Conservation (phyloP, 169 alveolate species). For the Ichthyophthirius multifiliis region DNA sequence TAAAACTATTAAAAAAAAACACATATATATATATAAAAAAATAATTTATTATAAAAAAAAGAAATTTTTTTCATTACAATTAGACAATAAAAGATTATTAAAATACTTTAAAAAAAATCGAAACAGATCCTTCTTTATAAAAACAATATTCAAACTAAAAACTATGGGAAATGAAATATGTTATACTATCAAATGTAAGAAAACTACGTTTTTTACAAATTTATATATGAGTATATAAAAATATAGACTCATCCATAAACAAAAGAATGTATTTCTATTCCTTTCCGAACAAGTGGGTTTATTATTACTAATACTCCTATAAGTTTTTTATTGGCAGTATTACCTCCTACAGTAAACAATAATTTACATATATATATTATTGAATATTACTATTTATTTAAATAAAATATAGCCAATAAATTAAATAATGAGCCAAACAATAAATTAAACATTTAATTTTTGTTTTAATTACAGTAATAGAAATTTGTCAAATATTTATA, state of each 20-base stretch:
- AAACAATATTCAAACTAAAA: constrained; percentile 6
- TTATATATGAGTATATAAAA: neutral
- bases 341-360: constrained; percentile 37
- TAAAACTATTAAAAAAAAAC: too few species aligned
- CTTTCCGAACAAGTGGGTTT: constrained; percentile 35
- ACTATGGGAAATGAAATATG: constrained; percentile 39
- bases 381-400: neutral
- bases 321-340: constrained; percentile 13
- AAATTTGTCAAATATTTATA: constrained; percentile 31
- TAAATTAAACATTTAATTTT: constrained; percentile 35
- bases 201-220: neutral
- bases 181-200: constrained; percentile 15
- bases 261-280: constrained; percentile 13
- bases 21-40: neutral
- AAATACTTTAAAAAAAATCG: constrained; percentile 11
- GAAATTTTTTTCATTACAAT: constrained; percentile 21
- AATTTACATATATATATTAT: neutral
- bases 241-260: constrained; percentile 23
- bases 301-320: constrained; percentile 25
- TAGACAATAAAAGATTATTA: neutral
- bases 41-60: neutral
- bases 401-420: constrained; percentile 11
- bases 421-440: constrained; percentile 14
- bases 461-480: constrained; percentile 34
- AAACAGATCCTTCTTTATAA: constrained; percentile 11